Conservation (phyloP, 306 rosid genomes). For the Arachis hypogaea region DNA sequence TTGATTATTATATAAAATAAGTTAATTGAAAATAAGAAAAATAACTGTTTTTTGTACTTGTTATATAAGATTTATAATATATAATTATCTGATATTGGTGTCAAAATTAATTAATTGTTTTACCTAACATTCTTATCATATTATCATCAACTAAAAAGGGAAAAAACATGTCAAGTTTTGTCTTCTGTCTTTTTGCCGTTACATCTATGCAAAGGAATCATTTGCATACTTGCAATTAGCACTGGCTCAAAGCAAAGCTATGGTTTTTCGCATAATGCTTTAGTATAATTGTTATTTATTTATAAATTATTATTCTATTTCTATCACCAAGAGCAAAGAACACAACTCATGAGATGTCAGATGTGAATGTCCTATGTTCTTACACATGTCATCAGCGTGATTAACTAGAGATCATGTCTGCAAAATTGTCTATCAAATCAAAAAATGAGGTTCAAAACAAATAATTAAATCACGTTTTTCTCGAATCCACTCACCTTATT, state of each 20-base stretch:
- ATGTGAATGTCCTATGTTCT: neutral
- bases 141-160: neutral
- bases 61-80: too few species aligned
- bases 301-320: too few species aligned
- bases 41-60: too few species aligned
- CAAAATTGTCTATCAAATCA: neutral
- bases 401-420: neutral
- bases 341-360: neutral
- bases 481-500: neutral
- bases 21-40: too few species aligned
- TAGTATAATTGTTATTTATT: too few species aligned
- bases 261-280: neutral
- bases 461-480: neutral
- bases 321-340: neutral
- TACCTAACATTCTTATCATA: too few species aligned
- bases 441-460: neutral
- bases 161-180: neutral
- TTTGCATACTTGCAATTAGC: neutral
- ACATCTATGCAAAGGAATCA: neutral
- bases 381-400: neutral
- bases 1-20: too few species aligned
- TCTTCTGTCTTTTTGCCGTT: neutral
- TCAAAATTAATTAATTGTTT: too few species aligned
- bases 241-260: neutral
- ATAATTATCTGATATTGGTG: too few species aligned